These are phyloP conservation scores for Nowakowskiella sp. DNA, from an alignment of 192 early-diverging fungal genomes.

Conservation along the genomic window DNA sequence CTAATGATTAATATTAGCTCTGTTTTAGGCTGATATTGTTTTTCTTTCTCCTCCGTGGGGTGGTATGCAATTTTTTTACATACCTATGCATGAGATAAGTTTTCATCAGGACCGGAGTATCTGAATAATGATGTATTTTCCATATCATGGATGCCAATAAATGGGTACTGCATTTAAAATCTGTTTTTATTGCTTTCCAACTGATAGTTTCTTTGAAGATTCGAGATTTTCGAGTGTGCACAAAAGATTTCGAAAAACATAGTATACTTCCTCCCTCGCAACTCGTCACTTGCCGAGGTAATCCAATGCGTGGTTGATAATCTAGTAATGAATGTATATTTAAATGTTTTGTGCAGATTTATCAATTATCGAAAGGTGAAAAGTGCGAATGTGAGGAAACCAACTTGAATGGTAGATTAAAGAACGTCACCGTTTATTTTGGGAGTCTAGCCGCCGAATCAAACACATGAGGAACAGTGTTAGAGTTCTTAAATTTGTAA, in stretches of 20 bases:
- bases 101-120: constrained; percentile 60
- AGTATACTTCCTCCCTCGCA: constrained; percentile 79
- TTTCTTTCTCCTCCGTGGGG: constrained; percentile 98
- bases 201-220: constrained; percentile 10
- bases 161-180: constrained; percentile 45
- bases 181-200: background rate
- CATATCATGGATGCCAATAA: constrained; percentile 62
- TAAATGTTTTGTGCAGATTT: constrained; percentile 10
- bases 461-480: no score
- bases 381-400: constrained; percentile 79
- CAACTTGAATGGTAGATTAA: constrained; percentile 55
- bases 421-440: constrained; percentile 71
- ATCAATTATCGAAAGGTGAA: constrained; percentile 41
- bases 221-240: constrained; percentile 56
- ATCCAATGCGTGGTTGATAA: background rate
- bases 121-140: constrained; percentile 46
- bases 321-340: background rate
- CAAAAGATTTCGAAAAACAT: constrained; percentile 65
- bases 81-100: background rate
- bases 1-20: constrained; percentile 1
- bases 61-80: constrained; percentile 27
- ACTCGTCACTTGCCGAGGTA: constrained; percentile 13
- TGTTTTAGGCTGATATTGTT: constrained; percentile 68
- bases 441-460: constrained; percentile 69
- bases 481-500: no score